These are phyloP conservation scores for Schizonepeta tenuifolia DNA, from an alignment of 257 asterid species.

Conservation along the genomic window DNA sequence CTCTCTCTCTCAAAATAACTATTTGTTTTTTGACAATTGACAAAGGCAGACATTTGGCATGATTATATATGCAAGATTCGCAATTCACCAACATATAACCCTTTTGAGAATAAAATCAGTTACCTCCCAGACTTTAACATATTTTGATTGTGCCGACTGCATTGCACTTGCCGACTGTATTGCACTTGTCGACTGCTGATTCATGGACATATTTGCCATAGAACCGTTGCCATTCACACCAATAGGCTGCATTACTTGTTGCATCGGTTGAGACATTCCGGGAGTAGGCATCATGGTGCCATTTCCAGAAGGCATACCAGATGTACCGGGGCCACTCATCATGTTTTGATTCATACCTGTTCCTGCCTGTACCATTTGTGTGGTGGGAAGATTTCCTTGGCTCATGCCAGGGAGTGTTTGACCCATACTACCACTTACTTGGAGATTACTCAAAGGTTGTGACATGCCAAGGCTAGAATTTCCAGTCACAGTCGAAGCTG, in stretches of 20 bases:
- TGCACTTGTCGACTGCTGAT: slow-evolving; percentile 67
- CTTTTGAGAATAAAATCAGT: slow-evolving; percentile 8
- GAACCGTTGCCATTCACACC: slow-evolving; percentile 57
- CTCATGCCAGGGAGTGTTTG: slow-evolving; percentile 71
- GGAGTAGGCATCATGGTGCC: slow-evolving; percentile 79
- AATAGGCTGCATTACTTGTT: slow-evolving; percentile 66
- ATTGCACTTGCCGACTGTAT: slow-evolving; percentile 60
- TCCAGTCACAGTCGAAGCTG: slow-evolving; percentile 53
- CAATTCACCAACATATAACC: not conserved
- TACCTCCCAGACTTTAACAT: slow-evolving; percentile 97
- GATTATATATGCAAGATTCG: not conserved
- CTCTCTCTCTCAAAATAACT: not conserved
- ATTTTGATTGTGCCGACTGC: slow-evolving; percentile 76
- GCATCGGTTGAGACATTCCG: slow-evolving; percentile 64
- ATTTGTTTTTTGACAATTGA: not conserved
- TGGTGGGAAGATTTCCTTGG: slow-evolving; percentile 66
- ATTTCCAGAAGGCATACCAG: slow-evolving; percentile 37
- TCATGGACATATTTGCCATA: slow-evolving; percentile 59
- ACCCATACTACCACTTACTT: slow-evolving; percentile 63
- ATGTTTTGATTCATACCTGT: slow-evolving; percentile 70
- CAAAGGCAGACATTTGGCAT: not conserved
- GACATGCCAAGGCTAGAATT: slow-evolving; percentile 62
- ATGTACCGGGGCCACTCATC: slow-evolving; percentile 39
- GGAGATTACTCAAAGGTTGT: slow-evolving; percentile 66
- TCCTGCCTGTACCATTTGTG: slow-evolving; percentile 78